Percentiles rank a stretch among this genome's conserved stretches.
Conservation (phyloP, 495 filamentous ascomycete species). For the Aspergillus asperescens region DNA sequence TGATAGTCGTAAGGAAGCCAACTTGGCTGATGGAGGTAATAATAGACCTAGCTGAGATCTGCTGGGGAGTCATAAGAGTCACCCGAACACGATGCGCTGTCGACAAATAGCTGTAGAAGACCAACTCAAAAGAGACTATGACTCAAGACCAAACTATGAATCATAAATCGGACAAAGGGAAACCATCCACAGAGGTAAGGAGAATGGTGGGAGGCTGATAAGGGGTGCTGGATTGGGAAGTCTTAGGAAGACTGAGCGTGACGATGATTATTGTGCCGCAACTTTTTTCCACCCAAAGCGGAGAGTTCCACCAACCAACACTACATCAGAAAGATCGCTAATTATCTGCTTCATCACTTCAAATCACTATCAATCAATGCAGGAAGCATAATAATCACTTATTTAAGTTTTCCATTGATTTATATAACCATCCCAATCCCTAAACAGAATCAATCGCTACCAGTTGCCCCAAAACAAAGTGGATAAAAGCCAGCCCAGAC, state of each 20-base stretch:
- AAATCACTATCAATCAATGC: no score
- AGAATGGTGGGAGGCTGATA: neutral
- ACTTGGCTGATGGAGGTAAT: constrained; percentile 31
- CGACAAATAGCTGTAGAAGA: neutral
- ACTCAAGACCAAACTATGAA: neutral
- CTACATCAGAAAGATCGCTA: neutral
- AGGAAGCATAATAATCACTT: constrained; percentile 1
- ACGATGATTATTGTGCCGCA: no score
- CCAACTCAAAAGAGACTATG: neutral
- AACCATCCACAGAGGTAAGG: neutral
- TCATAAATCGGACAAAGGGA: neutral
- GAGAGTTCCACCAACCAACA: neutral
- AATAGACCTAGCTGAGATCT: neutral
- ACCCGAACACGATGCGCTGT: neutral
- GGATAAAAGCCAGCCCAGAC: constrained; percentile 2
- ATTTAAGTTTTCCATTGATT: neutral
- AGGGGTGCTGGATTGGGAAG: neutral
- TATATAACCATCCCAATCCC: constrained; percentile 5
- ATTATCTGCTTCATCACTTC: neutral
- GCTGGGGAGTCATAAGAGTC: constrained; percentile 6
- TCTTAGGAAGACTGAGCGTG: no score
- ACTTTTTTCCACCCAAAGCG: constrained; percentile 3
- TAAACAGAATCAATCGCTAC: neutral
- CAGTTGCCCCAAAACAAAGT: neutral
- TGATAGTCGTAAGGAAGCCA: constrained; percentile 38